Evolutionary conservation across 306 rosid species (phyloP), one percentile per base, ranked within the genome.

Genomic region (Datisca glomerata): DNA sequence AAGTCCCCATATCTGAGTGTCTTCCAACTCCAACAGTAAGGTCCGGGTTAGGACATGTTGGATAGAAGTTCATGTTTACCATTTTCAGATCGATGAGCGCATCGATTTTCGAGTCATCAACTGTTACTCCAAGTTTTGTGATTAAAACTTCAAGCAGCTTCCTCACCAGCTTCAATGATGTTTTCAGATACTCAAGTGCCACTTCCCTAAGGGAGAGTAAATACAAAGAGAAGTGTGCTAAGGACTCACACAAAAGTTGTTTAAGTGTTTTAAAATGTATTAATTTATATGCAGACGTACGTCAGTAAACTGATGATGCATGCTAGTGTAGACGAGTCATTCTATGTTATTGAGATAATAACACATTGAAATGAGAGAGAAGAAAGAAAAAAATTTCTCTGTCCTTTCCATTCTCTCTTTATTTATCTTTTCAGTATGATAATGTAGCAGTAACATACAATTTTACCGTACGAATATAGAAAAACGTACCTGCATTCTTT

Each of bases 11-110:
- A 44, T 81, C 80, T 0, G 86, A 77, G 69, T 77, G 93, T 2
- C 93, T 70, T 31, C 86, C 83, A 17, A 68, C 80, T 3, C 83
- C 93, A 0, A 81, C 75, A 1, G 93, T 73, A 7, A 81, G 83
- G 16, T 81, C 83, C 11, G 93, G 93, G 43, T 68, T 55, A n/a
- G 83, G 93, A 44, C 93, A 81, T 27, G 63, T 14, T 15, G 93
- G 83, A 35, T 77, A 81, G 56, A 32, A 77, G 51, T 77, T 77
- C 86, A 81, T 65, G 70, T 70, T 70, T 14, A 73, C 76, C 73
- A 55, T 61, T 36, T 39, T 70, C 11, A 43, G 12, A 1, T 64
- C 77, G 25, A 65, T 3, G 14, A 76, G 45, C 1, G 41, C 27
- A 15, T 81, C 75, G 1, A 73, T 50, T 60, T 54, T 60, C 23